A percentile compares a stretch with the other conserved stretches of the same genome.
Evolutionary conservation across 306 rosid species (phyloP).

Genomic region (Glycine soja): DNA sequence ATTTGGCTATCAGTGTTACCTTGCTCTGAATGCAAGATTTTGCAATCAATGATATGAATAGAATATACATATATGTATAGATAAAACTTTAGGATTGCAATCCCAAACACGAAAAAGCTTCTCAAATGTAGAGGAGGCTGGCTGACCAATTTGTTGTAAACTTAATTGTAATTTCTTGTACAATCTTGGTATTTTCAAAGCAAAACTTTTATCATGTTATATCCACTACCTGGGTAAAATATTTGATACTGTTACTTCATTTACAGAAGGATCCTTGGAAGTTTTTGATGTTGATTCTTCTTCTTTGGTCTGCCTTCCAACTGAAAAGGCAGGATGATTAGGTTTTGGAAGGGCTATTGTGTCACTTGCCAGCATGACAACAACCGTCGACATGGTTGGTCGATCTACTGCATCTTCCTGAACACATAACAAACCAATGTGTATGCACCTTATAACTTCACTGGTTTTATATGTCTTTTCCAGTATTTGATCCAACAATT

Average conservation of each 20-base stretch:
- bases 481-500: constrained; percentile 56
- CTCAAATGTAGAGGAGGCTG: not conserved
- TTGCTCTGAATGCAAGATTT: not conserved
- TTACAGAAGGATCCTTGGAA: constrained; percentile 43
- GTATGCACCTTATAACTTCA: constrained; percentile 55
- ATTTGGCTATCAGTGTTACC: too few relatives aligned
- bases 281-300: constrained; percentile 43
- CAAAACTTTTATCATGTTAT: not conserved
- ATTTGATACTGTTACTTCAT: constrained; percentile 44
- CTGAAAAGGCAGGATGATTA: constrained; percentile 57
- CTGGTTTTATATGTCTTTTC: constrained; percentile 14
- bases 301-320: constrained; percentile 31
- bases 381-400: constrained; percentile 61
- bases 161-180: not conserved
- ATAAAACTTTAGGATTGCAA: not conserved
- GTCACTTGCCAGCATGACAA: constrained; percentile 56
- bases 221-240: constrained; percentile 35
- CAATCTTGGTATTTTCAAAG: not conserved
- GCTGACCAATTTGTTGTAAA: not conserved
- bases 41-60: not conserved
- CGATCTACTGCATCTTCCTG: constrained; percentile 62
- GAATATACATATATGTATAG: not conserved
- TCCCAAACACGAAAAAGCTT: not conserved
- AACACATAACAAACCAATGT: constrained; percentile 64
- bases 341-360: constrained; percentile 54